These are phyloP conservation scores for Lactifluus echinatus DNA, from an alignment of 768 basidiomycete species.

Conservation along the genomic window DNA sequence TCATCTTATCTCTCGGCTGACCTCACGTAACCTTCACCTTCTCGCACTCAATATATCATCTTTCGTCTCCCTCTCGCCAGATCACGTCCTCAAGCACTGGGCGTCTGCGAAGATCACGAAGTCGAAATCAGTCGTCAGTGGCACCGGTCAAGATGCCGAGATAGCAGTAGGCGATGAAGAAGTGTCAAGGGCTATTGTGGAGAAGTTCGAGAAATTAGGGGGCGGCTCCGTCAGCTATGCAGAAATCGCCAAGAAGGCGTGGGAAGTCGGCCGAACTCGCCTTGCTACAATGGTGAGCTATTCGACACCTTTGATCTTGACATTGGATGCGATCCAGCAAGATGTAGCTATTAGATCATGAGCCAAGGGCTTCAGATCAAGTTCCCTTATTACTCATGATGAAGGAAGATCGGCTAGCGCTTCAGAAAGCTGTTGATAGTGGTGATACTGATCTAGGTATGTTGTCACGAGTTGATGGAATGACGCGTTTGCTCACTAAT, in stretches of 20 bases:
- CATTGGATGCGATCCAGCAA: not conserved
- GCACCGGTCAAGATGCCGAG: conserved; percentile 44
- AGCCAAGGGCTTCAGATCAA: conserved; percentile 80
- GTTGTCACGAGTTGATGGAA: conserved; percentile 13
- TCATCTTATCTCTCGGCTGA: conserved; percentile 73
- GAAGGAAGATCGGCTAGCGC: conserved; percentile 87
- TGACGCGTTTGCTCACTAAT: not conserved
- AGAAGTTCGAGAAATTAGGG: conserved; percentile 80
- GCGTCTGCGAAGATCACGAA: conserved; percentile 84
- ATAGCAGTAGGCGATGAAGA: conserved; percentile 61
- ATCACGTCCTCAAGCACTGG: conserved; percentile 91
- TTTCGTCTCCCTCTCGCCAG: conserved; percentile 75
- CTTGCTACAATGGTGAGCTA: conserved; percentile 71
- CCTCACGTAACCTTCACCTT: conserved; percentile 81
- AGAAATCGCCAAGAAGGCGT: conserved; percentile 88
- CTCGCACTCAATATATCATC: conserved; percentile 86
- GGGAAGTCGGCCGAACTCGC: conserved; percentile 74
- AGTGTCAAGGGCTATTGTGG: conserved; percentile 75
- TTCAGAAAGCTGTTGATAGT: conserved; percentile 86
- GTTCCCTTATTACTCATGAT: conserved; percentile 88
- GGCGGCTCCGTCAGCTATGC: conserved; percentile 81
- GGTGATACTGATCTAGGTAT: conserved; percentile 91
- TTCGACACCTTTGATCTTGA: not conserved
- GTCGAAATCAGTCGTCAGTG: conserved; percentile 51
- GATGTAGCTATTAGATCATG: conserved; percentile 78